Conservation (phyloP, 257 asterid genomes). For the Solanum medicagineum region DNA sequence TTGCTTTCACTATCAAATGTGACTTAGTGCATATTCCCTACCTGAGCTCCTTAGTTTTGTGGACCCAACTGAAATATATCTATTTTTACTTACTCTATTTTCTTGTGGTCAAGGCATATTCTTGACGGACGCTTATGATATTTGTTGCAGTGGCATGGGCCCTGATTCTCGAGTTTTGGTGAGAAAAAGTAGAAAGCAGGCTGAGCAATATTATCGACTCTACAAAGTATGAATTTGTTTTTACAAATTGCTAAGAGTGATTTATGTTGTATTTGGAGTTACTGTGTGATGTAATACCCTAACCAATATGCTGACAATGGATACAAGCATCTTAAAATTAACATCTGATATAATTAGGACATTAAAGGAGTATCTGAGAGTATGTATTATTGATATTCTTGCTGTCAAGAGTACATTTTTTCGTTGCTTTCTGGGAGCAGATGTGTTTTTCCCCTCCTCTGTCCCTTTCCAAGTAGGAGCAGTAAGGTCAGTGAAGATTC, state of each 20-base stretch:
- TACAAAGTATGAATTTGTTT: conserved; percentile 53
- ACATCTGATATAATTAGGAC: not conserved
- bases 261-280: not conserved
- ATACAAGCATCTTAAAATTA: not conserved
- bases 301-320: not conserved
- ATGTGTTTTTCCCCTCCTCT: not conserved
- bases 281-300: not conserved
- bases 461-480: not conserved
- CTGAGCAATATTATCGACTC: conserved; percentile 88
- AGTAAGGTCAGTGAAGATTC: not conserved
- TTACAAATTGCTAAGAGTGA: not conserved
- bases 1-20: not conserved
- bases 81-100: not conserved
- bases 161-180: conserved; percentile 98
- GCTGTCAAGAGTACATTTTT: not conserved
- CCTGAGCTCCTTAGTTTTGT: not conserved
- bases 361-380: not conserved
- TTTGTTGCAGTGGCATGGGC: conserved; percentile 91
- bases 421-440: not conserved
- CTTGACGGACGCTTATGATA: not conserved
- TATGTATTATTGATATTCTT: not conserved
- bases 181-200: conserved; percentile 95
- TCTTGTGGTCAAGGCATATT: not conserved
- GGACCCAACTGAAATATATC: not conserved
- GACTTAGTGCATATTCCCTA: not conserved